Base-by-base conservation (phyloP, 2,329 filamentous ascomycete genomes). In the Gliomastix tumulicola region DNA sequence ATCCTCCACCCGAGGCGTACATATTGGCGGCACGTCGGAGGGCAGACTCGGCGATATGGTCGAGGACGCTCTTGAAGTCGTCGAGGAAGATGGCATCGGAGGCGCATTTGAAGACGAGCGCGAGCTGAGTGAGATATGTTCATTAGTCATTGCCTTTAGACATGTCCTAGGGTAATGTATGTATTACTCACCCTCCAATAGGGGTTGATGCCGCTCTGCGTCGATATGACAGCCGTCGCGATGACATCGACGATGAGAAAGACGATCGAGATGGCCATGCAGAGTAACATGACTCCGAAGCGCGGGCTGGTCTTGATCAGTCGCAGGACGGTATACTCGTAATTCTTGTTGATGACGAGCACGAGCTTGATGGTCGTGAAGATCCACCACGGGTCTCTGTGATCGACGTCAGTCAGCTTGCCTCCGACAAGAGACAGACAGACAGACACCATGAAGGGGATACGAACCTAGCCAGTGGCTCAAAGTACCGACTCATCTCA, bases 51-150 rank as follows among this genome's bases (percentile, higher is more conserved):
- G 42, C 37, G 21, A 44, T 41, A 18, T 34, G 34, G 31, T 44
- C 42, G 25, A 44, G 39, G 6, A 44, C 42, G 22, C 32, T 37
- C 31, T 44, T 44, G 39, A 44, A 44, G 37, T 44, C 42, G 36
- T 44, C 42, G 34, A 44, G 39, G 36, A 44, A 44, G 21, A 44
- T 42, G 32, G 36, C 40, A 21, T 44, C 42, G 32, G 42, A 39
- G 23, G 42, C 42, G 19, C 42, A 44, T 30, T 44, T 44, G 37
- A 45, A 45, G 19, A 45, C 43, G 23, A 45, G 39, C 11, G 43
- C 43, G 17, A 45, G 37, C 43, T 44, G 18, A 12, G 21, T 20
- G 19, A 23, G 18, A 17, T 17, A 21, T 30, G 11, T 31, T 16
- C 11, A 16, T 5, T 15, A n/a, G n/a, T 17, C 16, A 28, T 30